These are phyloP conservation scores for Aureobasidium sp. DNA, from an alignment of 2,329 filamentous ascomycete species.

Conservation along the genomic window DNA sequence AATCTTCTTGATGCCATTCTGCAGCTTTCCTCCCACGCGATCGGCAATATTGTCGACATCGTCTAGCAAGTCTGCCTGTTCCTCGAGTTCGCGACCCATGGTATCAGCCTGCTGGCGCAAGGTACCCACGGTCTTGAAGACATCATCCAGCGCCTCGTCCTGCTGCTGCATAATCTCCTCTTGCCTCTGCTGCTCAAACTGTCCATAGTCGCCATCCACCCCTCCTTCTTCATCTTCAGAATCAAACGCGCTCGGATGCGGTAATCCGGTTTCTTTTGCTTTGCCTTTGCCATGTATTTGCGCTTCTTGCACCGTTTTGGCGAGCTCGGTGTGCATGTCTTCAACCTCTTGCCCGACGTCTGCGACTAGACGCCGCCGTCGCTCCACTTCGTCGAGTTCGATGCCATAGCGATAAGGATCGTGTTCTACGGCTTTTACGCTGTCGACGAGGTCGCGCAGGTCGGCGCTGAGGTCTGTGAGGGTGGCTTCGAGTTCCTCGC, in stretches of 20 bases:
- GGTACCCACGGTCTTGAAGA: slow-evolving; percentile 88
- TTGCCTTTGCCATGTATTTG: slow-evolving; percentile 28
- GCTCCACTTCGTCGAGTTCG: slow-evolving; percentile 69
- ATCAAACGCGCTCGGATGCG: slow-evolving; percentile 49
- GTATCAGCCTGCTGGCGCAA: slow-evolving; percentile 82
- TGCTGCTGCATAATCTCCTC: slow-evolving; percentile 88
- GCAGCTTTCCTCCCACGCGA: slow-evolving; percentile 74
- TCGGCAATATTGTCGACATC: slow-evolving; percentile 79
- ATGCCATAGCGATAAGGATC: slow-evolving; percentile 84
- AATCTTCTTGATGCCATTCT: slow-evolving; percentile 80
- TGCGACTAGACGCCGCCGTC: slow-evolving; percentile 72
- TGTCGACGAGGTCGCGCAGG: slow-evolving; percentile 77
- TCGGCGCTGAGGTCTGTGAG: slow-evolving; percentile 69
- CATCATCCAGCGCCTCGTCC: slow-evolving; percentile 84
- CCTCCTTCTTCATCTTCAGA: slow-evolving; percentile 35
- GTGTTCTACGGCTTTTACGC: slow-evolving; percentile 77
- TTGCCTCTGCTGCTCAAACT: slow-evolving; percentile 85
- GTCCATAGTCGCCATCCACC: slow-evolving; percentile 51
- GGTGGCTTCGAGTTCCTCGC: slow-evolving; percentile 69
- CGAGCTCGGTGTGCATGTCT: slow-evolving; percentile 77
- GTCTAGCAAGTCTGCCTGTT: slow-evolving; percentile 83
- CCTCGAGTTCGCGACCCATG: slow-evolving; percentile 93
- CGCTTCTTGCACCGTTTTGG: slow-evolving; percentile 46
- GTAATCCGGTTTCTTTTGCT: slow-evolving; percentile 47
- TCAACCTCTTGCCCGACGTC: slow-evolving; percentile 86